Base-by-base conservation (phyloP, 768 basidiomycete genomes). In the Psilocybe azurescens region DNA sequence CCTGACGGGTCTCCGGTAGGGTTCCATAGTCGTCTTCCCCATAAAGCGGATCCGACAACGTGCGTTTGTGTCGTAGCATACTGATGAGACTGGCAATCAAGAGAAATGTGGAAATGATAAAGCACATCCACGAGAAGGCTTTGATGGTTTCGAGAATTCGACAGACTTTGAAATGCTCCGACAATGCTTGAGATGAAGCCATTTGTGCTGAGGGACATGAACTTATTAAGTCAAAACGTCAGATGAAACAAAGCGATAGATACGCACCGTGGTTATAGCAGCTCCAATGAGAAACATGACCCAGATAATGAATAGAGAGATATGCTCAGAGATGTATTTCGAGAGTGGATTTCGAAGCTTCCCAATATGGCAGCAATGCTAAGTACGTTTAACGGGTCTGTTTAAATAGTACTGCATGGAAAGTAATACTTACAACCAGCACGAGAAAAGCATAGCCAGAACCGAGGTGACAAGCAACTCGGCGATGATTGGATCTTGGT, bases 41-140 rank as follows among this genome's bases (percentile, higher is more conserved):
- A 33, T 73, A 68, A 2, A 70, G 53, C 2, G 69, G 69, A n/a
- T 65, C 69, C 10, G 47, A 60, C 18, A 64, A 5, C 1, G 57
- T 52, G 16, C 57, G 59, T 20, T 59, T 55, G 39, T 67, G 67
- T 28, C 38, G 50, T 29, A 50, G 28, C 69, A 71, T 72, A 36
- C 72, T 71, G 13, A 61, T 65, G 36, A 82, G 59, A 39, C 80
- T 69, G n/a, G 79, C 70, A 64, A 83, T 29, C 56, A 86, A 32
- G 71, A 88, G 76, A 68, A 83, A 76, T 52, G 83, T 73, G 16
- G 81, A 70, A 39, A 85, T 69, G 64, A 81, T 75, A 82, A 84
- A 91, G 62, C 81, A 80, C 30, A 90, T 81, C 89, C 89, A 92
- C 13, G 86, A 77, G 59, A 89, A 89, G 0, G 86, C 89, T 46